Evolutionary conservation across 495 filamentous ascomycete species (phyloP).

Genomic region (Copromyces sp.): DNA sequence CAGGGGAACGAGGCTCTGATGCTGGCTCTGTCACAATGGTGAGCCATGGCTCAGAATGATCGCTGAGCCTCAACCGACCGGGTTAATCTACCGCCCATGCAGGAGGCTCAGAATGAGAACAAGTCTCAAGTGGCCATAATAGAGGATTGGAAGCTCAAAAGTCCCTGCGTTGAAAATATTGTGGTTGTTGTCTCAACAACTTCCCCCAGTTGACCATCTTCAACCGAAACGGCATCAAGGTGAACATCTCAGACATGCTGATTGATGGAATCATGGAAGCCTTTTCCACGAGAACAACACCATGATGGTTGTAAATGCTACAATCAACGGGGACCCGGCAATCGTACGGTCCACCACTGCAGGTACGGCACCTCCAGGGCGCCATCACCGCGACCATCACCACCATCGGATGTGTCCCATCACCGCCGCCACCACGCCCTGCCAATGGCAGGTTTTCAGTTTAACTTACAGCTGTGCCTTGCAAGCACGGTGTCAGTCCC

Average conservation of each 20-base stretch:
- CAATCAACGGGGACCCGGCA: neutral
- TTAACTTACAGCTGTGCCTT: neutral
- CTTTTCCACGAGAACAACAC: neutral
- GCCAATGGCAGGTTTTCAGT: neutral
- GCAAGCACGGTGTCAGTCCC: too few relatives aligned
- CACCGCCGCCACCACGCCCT: neutral
- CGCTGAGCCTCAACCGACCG: neutral
- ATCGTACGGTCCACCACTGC: neutral
- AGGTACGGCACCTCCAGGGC: neutral
- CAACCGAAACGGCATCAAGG: neutral
- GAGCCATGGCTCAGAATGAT: neutral
- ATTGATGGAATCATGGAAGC: neutral
- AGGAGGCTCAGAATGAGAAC: neutral
- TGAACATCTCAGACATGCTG: neutral
- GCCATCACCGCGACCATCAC: neutral
- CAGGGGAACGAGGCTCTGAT: neutral
- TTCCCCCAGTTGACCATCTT: neutral
- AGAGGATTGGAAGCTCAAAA: neutral
- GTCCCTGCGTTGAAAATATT: neutral
- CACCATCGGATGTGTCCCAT: neutral
- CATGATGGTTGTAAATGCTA: neutral
- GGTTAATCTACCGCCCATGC: neutral
- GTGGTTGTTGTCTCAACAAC: neutral
- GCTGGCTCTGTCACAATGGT: neutral
- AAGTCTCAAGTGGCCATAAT: neutral